Conservation (phyloP, 768 basidiomycete species). For the Suillus bovinus region DNA sequence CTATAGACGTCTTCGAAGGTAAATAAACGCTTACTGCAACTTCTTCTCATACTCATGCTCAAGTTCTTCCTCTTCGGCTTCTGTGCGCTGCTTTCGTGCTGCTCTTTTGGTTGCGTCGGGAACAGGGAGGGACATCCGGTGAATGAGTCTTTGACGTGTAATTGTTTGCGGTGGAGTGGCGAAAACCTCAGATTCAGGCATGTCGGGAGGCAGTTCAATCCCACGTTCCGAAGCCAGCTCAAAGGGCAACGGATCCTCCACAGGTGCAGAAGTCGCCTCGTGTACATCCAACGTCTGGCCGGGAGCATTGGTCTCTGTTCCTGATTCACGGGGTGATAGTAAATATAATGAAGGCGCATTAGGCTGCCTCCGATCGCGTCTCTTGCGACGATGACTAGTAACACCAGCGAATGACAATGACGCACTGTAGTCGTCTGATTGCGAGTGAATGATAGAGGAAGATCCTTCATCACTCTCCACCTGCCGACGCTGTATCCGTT, state of each 20-base stretch:
- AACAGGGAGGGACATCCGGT: constrained; percentile 38
- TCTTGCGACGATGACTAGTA: constrained; percentile 3
- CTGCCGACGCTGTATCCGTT: constrained; percentile 35
- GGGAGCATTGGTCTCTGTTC: constrained; percentile 13
- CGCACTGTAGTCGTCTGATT: constrained; percentile 42
- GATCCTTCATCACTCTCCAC: constrained; percentile 49
- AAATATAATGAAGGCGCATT: constrained; percentile 29
- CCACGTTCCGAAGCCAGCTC: constrained; percentile 13
- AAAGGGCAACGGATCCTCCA: constrained; percentile 8
- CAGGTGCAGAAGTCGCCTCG: constrained; percentile 8
- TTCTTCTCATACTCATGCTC: constrained; percentile 55
- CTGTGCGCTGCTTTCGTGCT: constrained; percentile 31
- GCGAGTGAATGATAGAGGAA: constrained; percentile 46
- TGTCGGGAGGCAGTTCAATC: constrained; percentile 1
- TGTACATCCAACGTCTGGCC: constrained; percentile 12
- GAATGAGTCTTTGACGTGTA: constrained; percentile 11
- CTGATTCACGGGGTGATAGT: constrained; percentile 17
- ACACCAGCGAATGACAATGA: constrained; percentile 27
- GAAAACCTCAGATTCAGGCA: not conserved
- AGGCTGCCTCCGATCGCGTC: constrained; percentile 19
- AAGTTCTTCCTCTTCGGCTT: constrained; percentile 49
- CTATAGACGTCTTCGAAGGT: not conserved
- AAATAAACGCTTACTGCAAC: constrained; percentile 20
- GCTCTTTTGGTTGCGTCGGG: not conserved
- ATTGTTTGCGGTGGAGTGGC: not conserved